These are phyloP conservation scores for Leccinum griseonigrum DNA, from an alignment of 1,284 basidiomycete species.

Conservation along the genomic window DNA sequence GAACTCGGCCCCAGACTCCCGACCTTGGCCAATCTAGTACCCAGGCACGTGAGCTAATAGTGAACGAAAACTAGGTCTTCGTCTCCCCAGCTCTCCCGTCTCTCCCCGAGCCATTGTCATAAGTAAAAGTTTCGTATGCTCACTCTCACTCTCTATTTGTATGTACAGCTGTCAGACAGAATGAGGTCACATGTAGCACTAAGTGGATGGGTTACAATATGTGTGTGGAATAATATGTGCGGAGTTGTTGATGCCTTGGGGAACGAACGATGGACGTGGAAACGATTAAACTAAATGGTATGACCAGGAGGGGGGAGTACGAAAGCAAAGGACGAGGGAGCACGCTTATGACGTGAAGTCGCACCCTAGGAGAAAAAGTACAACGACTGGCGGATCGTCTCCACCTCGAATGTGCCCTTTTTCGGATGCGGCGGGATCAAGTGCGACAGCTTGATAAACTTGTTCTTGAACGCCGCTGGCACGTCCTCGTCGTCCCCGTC, in stretches of 20 bases:
- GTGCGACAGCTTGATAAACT: conserved; percentile 77
- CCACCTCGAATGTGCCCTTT: conserved; percentile 89
- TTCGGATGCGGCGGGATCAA: conserved; percentile 82
- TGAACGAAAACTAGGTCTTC: no score
- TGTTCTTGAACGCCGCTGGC: conserved; percentile 41
- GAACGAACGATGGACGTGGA: conserved; percentile 1
- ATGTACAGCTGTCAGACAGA: background rate
- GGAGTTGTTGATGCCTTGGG: background rate
- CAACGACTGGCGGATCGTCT: conserved; percentile 74
- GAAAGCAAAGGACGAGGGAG: conserved; percentile 9
- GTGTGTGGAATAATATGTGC: conserved; percentile 15
- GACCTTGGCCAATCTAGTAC: no score
- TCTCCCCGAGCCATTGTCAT: no score
- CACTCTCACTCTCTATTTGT: background rate
- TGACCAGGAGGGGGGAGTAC: background rate
- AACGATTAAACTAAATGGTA: background rate
- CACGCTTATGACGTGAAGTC: background rate
- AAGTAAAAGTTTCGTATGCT: no score
- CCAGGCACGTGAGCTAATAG: no score
- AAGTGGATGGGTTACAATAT: conserved; percentile 22
- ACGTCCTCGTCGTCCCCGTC: conserved; percentile 20
- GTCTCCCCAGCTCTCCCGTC: no score
- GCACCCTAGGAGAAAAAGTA: conserved; percentile 85
- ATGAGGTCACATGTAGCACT: background rate
- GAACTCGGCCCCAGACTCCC: no score